phyloP scores from a whole-genome alignment of 768 basidiomycete genomes.

The Amyloporia xantha region DNA sequence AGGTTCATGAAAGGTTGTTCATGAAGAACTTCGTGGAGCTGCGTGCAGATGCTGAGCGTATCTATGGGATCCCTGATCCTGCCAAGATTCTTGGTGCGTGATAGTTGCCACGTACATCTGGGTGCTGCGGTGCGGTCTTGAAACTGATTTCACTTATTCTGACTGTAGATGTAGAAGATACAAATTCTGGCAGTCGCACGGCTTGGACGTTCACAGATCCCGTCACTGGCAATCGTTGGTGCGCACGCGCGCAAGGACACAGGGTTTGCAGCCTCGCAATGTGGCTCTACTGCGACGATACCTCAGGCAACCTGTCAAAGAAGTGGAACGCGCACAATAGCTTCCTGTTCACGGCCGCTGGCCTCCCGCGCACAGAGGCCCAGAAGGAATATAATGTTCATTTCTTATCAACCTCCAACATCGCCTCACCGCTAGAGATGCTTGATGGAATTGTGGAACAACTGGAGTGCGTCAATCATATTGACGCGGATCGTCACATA shows the following conservation, averaged over 20 bases:
- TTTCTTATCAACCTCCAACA: conserved; percentile 35
- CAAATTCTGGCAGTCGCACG: not conserved
- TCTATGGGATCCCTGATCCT: conserved; percentile 5
- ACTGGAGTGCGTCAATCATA: conserved; percentile 23
- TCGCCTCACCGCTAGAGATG: conserved; percentile 36
- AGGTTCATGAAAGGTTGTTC: not conserved
- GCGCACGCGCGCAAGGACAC: conserved; percentile 3
- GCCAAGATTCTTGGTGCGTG: conserved; percentile 1
- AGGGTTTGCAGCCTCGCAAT: conserved; percentile 28
- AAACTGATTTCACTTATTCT: not conserved
- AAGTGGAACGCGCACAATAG: conserved; percentile 42
- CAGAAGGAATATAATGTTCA: conserved; percentile 32
- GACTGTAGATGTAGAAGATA: not conserved
- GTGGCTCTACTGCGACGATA: conserved; percentile 39
- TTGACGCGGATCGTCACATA: not conserved
- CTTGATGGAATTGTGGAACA: conserved; percentile 23
- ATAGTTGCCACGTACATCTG: not conserved
- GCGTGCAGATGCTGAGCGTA: not conserved
- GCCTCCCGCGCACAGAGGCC: conserved; percentile 23
- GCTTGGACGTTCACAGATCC: conserved; percentile 5
- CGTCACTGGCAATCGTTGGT: conserved; percentile 3
- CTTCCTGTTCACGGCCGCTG: conserved; percentile 31
- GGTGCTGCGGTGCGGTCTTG: too few species aligned
- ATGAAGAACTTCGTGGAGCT: not conserved
- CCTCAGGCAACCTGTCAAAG: conserved; percentile 38